Percentiles rank a stretch among this genome's conserved stretches.
phyloP scores from a whole-genome alignment of 2,329 filamentous ascomycete species.

The Penicillium sp. region DNA sequence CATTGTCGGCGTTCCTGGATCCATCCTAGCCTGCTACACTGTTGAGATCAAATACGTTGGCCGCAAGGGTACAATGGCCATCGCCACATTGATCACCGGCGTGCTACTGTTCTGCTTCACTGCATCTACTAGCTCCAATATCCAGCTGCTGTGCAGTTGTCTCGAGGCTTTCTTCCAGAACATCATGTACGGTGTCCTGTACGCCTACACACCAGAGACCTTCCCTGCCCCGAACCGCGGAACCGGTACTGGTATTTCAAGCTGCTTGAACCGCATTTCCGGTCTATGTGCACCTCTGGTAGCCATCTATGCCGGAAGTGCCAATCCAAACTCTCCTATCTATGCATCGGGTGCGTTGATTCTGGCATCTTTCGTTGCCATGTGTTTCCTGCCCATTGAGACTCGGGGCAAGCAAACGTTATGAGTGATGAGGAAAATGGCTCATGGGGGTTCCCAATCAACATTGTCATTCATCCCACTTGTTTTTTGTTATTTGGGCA shows the following conservation, averaged over 20 bases:
- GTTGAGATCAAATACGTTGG: slow-evolving; percentile 68
- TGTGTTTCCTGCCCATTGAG: slow-evolving; percentile 50
- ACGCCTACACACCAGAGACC: slow-evolving; percentile 61
- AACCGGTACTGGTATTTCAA: slow-evolving; percentile 54
- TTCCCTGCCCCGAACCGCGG: slow-evolving; percentile 59
- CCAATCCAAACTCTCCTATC: slow-evolving; percentile 46
- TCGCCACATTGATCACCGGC: slow-evolving; percentile 53
- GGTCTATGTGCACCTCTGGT: slow-evolving; percentile 49
- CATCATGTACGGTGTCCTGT: slow-evolving; percentile 59
- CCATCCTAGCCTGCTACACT: slow-evolving; percentile 70
- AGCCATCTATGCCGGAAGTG: slow-evolving; percentile 41
- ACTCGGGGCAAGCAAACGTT: slow-evolving; percentile 47
- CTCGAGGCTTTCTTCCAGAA: slow-evolving; percentile 60
- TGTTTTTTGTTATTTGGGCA: not conserved
- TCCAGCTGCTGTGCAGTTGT: slow-evolving; percentile 54
- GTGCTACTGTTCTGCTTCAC: slow-evolving; percentile 60
- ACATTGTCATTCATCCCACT: not conserved
- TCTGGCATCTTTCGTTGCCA: slow-evolving; percentile 47
- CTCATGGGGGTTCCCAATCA: not conserved
- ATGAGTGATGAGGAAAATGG: slow-evolving; percentile 12
- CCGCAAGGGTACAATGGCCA: slow-evolving; percentile 59
- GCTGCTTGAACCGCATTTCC: slow-evolving; percentile 47
- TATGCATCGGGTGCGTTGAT: slow-evolving; percentile 49
- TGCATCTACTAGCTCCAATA: slow-evolving; percentile 47
- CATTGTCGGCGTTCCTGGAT: slow-evolving; percentile 73